Evolutionary conservation across 1,139 yeast genomes (phyloP), one percentile per base, ranked within the genome.

Genomic region (Lodderomyces theae): DNA sequence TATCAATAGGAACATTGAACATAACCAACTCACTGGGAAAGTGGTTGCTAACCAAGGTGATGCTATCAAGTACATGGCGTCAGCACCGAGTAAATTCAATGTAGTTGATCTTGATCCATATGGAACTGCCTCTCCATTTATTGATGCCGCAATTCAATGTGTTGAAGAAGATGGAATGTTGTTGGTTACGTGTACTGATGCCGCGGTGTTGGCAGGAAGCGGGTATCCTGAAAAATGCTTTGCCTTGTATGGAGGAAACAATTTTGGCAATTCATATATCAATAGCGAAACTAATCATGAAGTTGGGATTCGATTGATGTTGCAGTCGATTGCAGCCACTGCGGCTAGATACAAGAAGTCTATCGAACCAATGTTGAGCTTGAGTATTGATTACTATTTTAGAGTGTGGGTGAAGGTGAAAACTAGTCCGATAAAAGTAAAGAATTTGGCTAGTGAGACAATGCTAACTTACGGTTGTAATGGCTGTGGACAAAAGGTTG

Each of bases 211-310:
- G 41, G 98, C 97, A 0, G 98, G 98, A 5, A 83, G 85, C 48
- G 94, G 96, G 12, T 90, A 90, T 60, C 97, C 97, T 0, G 99
- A 92, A 54, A 92, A 92, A 61, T 92, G 97, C 61, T 92, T 82
- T 68, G 89, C 97, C 0, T 72, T 86, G 24, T 92, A 92, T 58
- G 98, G 98, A n/a, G 77, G 77, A 2, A 65, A 69, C 53, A 72
- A 72, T 47, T 69, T 72, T 48, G 98, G 98, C 16, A 83, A 81
- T 42, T 82, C 90, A 33, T 69, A 83, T 53, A 80, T 87, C 57
- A 75, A 80, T 30, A 79, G 80, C 47, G 97, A 87, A 56, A 80
- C 90, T 29, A 85, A 92, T 37, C 98, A 92, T 62, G 99, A 92
- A 61, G 86, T 89, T 24, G 98, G 97, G 0, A 69, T 92, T 42